Percentiles rank a stretch among this genome's conserved stretches.
phyloP scores from a whole-genome alignment of 1,284 basidiomycete genomes.

The Vanrija pseudolonga region DNA sequence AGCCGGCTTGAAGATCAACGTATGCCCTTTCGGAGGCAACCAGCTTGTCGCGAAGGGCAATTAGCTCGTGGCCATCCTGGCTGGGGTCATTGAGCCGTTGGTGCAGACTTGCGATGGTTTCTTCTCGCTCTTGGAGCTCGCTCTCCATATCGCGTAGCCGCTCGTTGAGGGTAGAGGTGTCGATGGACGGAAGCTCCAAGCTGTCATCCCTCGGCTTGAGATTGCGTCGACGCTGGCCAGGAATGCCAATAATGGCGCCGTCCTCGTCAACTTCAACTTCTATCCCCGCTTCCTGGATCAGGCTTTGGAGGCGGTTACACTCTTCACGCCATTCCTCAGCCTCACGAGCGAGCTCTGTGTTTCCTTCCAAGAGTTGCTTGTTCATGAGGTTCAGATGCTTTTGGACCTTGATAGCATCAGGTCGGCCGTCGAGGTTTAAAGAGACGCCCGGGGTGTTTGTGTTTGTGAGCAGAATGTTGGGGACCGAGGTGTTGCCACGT shows the following conservation, averaged over 20 bases:
- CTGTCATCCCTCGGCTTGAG: neutral
- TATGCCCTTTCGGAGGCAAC: conserved; percentile 25
- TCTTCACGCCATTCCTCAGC: conserved; percentile 42
- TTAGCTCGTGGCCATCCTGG: neutral
- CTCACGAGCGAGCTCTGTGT: conserved; percentile 39
- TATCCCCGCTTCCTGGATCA: conserved; percentile 31
- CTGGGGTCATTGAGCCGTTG: too few species aligned
- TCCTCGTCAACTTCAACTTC: conserved; percentile 34
- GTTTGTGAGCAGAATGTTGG: conserved; percentile 32
- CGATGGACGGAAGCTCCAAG: neutral
- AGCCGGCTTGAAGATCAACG: conserved; percentile 25
- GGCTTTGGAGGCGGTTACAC: conserved; percentile 22
- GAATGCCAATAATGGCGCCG: neutral
- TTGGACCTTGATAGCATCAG: conserved; percentile 45
- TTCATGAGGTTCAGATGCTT: conserved; percentile 49
- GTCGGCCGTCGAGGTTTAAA: conserved; percentile 29
- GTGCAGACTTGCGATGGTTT: conserved; percentile 2
- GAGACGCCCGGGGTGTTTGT: conserved; percentile 4
- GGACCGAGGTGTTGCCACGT: conserved; percentile 43
- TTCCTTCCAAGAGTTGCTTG: conserved; percentile 41
- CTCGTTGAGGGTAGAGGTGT: neutral
- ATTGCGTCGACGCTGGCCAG: neutral
- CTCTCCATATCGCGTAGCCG: conserved; percentile 27
- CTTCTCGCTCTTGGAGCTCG: conserved; percentile 25
- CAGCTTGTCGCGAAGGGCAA: conserved; percentile 13